Base-by-base conservation (phyloP, 2,329 filamentous ascomycete genomes). In the Rhinocladiella similis region DNA sequence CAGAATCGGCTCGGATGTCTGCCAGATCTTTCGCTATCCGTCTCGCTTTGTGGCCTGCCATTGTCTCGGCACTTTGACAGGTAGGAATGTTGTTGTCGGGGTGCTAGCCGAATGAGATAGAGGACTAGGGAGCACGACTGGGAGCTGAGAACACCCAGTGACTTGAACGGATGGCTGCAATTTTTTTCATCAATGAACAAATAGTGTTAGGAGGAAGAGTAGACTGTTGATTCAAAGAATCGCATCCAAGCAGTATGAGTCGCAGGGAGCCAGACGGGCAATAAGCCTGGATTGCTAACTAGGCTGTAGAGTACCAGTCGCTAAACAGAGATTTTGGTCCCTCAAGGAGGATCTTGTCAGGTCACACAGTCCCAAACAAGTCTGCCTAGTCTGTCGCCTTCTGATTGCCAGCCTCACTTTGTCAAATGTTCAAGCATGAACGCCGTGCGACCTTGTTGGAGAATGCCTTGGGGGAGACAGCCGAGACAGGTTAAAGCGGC, bases 1-100 rank as follows among this genome's bases (percentile, higher is more conserved):
- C 83, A 54, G 83, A 80, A 69, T 99, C 94, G 59, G 71, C 67
- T 41, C 74, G 72, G 53, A 79, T 77, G 64, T 79, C 77, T 29
- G 75, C 74, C 49, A 79, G 69, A 59, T 80, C 77, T 66, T 79
- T 79, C 39, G 72, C 72, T 56, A 79, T 74, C 57, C 84, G 82
- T 62, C 83, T 78, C 52, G 77, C 76, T 53, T 82, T 78, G 66
- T 85, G 83, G 52, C 80, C 78, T 57, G 80, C 72, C 77, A 84
- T 84, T 20, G 25, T 48, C 16, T 50, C 5, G 16, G 20, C 18
- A 38, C 38, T 5, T 16, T 41, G 39, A 42, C 7, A 3, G n/a
- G n/a, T 6, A 14, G 39, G 16, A 12, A 20, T 16, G 6, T 16
- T 18, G n/a, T n/a, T 14, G 18, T 43, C 41, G 41, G 19, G n/a